Conservation (phyloP, 2,329 filamentous ascomycete genomes). For the Penicillium sp. region DNA sequence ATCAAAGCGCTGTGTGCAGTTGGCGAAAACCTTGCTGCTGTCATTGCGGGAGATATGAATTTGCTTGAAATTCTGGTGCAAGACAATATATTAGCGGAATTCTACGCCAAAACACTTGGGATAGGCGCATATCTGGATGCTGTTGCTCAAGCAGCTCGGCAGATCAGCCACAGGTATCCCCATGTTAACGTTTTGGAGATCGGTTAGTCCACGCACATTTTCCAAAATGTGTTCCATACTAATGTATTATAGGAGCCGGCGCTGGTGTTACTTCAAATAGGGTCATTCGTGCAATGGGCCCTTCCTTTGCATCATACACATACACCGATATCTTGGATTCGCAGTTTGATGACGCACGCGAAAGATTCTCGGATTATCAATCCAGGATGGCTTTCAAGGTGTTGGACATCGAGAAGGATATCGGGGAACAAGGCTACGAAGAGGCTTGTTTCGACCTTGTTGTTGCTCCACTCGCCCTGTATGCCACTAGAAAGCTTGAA, state of each 20-base stretch:
- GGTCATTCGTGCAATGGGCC: slow-evolving; percentile 8
- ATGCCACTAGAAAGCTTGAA: slow-evolving; percentile 29
- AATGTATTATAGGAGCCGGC: slow-evolving; percentile 12
- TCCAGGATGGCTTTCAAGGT: slow-evolving; percentile 34
- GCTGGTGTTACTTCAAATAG: slow-evolving; percentile 12
- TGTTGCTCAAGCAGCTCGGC: slow-evolving; percentile 28
- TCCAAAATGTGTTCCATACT: background rate
- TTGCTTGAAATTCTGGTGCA: slow-evolving; percentile 39
- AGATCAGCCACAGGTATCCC: slow-evolving; percentile 41
- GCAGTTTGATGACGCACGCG: slow-evolving; percentile 40
- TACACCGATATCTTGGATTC: slow-evolving; percentile 46
- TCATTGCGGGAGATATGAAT: slow-evolving; percentile 33
- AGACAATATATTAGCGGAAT: slow-evolving; percentile 33
- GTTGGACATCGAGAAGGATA: slow-evolving; percentile 35
- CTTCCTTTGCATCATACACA: slow-evolving; percentile 39
- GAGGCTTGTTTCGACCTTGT: slow-evolving; percentile 36
- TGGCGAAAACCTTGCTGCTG: slow-evolving; percentile 34
- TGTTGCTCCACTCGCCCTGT: slow-evolving; percentile 33
- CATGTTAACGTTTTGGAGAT: slow-evolving; percentile 45
- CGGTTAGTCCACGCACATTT: slow-evolving; percentile 9
- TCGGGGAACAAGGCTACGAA: slow-evolving; percentile 33
- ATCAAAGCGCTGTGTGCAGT: slow-evolving; percentile 11
- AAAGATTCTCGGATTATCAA: slow-evolving; percentile 24
- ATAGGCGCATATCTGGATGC: slow-evolving; percentile 21
- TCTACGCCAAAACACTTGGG: slow-evolving; percentile 30